Evolutionary conservation across 176 grass and related monocot genomes (phyloP).

Genomic region (Melocanna baccifera): DNA sequence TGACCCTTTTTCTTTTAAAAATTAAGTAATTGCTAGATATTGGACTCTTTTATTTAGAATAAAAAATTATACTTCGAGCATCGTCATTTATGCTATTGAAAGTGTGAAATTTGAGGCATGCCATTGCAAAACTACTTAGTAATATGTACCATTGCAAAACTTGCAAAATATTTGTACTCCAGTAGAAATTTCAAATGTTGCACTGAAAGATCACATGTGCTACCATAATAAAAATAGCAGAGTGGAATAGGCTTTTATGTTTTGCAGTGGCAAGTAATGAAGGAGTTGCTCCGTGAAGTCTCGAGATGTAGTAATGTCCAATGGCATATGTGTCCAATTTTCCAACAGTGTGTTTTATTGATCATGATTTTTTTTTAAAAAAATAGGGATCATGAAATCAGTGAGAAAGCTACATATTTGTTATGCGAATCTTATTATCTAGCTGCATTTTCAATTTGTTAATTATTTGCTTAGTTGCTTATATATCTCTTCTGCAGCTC

Average conservation of each 20-base stretch:
- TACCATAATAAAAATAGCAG: neutral
- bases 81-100: no score
- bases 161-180: neutral
- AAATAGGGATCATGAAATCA: neutral
- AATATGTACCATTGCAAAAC: neutral
- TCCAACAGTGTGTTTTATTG: neutral
- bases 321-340: neutral
- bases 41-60: no score
- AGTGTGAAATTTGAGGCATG: neutral
- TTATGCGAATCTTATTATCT: neutral
- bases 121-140: neutral
- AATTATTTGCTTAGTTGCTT: neutral
- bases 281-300: neutral
- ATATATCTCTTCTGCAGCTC: neutral
- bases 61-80: no score
- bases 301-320: neutral
- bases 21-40: neutral
- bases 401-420: neutral
- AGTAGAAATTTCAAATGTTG: neutral
- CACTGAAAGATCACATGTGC: neutral
- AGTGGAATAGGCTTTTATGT: no score
- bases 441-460: neutral
- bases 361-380: neutral
- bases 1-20: neutral
- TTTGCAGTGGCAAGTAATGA: neutral